Conservation (phyloP, 495 filamentous ascomycete species). For the Penicillium coprophilum region DNA sequence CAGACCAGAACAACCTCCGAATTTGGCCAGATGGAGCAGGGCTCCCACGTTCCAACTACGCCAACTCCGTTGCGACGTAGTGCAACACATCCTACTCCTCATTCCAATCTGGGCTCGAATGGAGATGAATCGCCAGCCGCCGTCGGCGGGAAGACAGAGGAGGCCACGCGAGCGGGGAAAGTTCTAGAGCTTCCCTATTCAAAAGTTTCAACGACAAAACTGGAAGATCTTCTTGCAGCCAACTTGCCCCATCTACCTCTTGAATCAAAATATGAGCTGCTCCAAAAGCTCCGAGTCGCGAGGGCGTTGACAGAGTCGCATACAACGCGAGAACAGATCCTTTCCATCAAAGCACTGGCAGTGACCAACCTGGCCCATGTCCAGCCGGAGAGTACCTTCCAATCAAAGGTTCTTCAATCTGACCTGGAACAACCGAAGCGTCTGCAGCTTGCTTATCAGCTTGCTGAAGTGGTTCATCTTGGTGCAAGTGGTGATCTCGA, state of each 20-base stretch:
- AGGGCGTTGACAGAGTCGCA: conserved; percentile 66
- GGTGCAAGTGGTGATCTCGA: conserved; percentile 61
- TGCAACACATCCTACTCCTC: conserved; percentile 56
- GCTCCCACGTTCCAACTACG: conserved; percentile 40
- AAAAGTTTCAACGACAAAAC: conserved; percentile 56
- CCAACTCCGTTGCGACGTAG: conserved; percentile 52
- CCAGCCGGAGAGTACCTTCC: conserved; percentile 72
- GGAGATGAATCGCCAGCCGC: conserved; percentile 53
- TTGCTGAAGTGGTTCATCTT: conserved; percentile 84
- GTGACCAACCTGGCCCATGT: conserved; percentile 92
- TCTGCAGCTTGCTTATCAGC: conserved; percentile 86
- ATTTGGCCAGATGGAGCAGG: conserved; percentile 27
- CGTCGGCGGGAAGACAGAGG: conserved; percentile 35
- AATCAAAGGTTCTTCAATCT: conserved; percentile 79
- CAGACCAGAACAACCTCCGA: conserved; percentile 32
- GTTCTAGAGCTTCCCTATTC: conserved; percentile 69
- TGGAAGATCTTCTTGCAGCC: conserved; percentile 66
- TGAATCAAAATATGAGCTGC: conserved; percentile 75
- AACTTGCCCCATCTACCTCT: conserved; percentile 66
- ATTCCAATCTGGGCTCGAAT: conserved; percentile 45
- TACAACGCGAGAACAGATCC: conserved; percentile 68
- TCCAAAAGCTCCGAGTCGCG: conserved; percentile 81
- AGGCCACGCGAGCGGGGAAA: conserved; percentile 52
- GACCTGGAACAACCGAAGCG: conserved; percentile 89
- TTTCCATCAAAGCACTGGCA: conserved; percentile 80